phyloP scores from a whole-genome alignment of 225 moss, liverwort and hornwort genomes.

The Climacium dendroides region DNA sequence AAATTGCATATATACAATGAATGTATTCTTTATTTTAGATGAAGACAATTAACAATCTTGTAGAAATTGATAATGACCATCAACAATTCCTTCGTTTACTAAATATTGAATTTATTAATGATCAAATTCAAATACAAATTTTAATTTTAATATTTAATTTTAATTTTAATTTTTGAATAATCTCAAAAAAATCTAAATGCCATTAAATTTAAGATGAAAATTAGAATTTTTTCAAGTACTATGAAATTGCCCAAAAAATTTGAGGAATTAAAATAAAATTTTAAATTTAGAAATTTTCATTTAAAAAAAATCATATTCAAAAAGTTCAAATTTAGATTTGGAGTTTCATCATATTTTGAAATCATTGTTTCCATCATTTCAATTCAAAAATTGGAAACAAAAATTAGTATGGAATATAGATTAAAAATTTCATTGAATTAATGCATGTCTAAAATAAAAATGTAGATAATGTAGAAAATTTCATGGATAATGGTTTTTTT shows the following conservation, averaged over 20 bases:
- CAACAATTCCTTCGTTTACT: not conserved
- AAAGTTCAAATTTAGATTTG: not conserved
- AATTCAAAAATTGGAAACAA: not conserved
- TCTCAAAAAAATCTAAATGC: fast-evolving
- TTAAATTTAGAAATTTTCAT: no score
- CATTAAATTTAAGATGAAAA: not conserved
- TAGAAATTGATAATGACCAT: not conserved
- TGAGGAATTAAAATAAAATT: not conserved
- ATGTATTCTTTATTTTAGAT: not conserved
- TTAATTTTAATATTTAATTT: no score
- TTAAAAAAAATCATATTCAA: not conserved
- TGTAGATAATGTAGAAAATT: not conserved
- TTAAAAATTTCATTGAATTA: not conserved
- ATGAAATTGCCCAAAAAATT: no score
- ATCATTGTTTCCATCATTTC: not conserved
- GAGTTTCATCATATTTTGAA: not conserved
- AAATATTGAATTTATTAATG: no score
- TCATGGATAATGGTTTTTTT: no score
- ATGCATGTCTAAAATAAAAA: not conserved
- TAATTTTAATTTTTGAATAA: no score
- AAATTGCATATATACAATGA: not conserved
- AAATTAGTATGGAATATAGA: not conserved
- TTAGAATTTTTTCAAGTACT: not conserved
- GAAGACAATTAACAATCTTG: no score
- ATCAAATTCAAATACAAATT: not conserved